These are phyloP conservation scores for Lentinula sp. DNA, from an alignment of 768 basidiomycete species.

Conservation along the genomic window DNA sequence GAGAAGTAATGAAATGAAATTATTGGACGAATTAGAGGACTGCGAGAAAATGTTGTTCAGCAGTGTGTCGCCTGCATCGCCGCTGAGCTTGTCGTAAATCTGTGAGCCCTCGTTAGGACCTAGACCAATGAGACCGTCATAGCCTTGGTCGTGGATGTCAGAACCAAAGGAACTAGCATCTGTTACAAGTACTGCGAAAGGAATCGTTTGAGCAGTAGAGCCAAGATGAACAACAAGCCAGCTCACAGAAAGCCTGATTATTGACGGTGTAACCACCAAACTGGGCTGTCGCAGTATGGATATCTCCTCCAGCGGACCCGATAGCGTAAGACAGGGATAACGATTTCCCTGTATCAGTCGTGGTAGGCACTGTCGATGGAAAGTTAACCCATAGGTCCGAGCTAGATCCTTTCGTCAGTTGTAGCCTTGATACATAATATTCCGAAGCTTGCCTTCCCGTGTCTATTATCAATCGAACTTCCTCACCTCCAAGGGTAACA, in stretches of 20 bases:
- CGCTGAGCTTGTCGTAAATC: constrained; percentile 50
- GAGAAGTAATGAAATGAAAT: constrained; percentile 68
- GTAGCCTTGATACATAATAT: not conserved
- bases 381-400: constrained; percentile 74
- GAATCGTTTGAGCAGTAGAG: not conserved
- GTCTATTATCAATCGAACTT: constrained; percentile 60
- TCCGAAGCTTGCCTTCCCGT: constrained; percentile 57
- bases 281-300: constrained; percentile 44
- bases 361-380: constrained; percentile 9
- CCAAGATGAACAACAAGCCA: not conserved
- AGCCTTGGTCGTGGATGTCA: constrained; percentile 54
- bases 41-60: constrained; percentile 63
- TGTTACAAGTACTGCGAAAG: constrained; percentile 48
- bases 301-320: constrained; percentile 56
- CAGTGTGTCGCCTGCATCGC: constrained; percentile 45
- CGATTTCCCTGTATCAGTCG: constrained; percentile 45
- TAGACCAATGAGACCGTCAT: constrained; percentile 68
- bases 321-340: constrained; percentile 63
- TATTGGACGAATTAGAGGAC: constrained; percentile 38
- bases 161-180: constrained; percentile 60
- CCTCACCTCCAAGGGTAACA: constrained; percentile 56
- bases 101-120: constrained; percentile 72
- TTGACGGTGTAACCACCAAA: constrained; percentile 54
- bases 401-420: constrained; percentile 25
- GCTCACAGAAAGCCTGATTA: constrained; percentile 64